A percentile compares a stretch with the other conserved stretches of the same genome.
These are phyloP conservation scores for Acacia crassicarpa DNA, from an alignment of 306 rosid species.

Conservation along the genomic window DNA sequence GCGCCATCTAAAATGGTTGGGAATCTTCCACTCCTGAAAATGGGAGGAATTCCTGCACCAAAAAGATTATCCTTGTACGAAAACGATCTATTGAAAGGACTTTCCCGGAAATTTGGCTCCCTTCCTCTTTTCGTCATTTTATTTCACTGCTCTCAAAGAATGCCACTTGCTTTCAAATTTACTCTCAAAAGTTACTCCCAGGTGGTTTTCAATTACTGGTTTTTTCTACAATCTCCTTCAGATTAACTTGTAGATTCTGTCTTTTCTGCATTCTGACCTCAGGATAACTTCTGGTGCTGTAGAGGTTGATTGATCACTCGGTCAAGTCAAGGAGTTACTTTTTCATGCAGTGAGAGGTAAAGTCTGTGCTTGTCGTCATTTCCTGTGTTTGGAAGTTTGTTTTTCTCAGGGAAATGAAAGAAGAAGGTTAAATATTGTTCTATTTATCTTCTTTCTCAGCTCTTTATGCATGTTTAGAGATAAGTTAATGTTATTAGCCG, in stretches of 20 bases:
- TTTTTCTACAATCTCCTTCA: background rate
- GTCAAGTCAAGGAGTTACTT: background rate
- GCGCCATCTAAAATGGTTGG: background rate
- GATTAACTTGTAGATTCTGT: background rate
- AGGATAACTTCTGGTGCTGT: background rate
- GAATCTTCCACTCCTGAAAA: background rate
- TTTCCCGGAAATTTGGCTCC: background rate
- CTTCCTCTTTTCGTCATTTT: background rate
- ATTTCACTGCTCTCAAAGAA: background rate
- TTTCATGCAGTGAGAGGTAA: background rate
- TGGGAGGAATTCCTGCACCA: background rate
- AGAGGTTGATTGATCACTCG: conserved; percentile 9
- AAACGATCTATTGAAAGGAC: background rate
- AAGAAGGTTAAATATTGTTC: conserved; percentile 13
- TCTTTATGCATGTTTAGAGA: background rate
- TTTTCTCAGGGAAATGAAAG: background rate
- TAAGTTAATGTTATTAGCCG: background rate
- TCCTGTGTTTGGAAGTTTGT: conserved; percentile 11
- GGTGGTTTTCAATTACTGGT: conserved; percentile 20
- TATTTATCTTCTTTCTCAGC: background rate
- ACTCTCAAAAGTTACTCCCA: conserved; percentile 1
- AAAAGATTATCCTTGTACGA: background rate
- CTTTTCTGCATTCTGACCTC: conserved; percentile 5
- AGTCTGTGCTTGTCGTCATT: conserved; percentile 14
- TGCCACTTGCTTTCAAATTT: background rate